Percentiles rank a stretch among this genome's conserved stretches.
Conservation (phyloP, 2,329 filamentous ascomycete genomes). For the Penicillium sp. region DNA sequence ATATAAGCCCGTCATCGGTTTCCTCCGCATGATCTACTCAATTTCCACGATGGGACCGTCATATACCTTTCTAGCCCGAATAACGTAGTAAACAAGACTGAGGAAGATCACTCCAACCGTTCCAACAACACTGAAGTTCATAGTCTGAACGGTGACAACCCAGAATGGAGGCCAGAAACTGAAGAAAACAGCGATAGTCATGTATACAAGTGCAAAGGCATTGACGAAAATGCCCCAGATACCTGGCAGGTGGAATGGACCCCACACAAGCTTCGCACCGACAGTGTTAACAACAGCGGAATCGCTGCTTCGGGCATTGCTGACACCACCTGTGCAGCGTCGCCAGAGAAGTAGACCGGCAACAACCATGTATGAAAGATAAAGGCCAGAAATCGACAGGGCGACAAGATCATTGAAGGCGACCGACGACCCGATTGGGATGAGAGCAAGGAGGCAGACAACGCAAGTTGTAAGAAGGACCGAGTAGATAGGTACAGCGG, state of each 20-base stretch:
- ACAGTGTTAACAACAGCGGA: slow-evolving; percentile 33
- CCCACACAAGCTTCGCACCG: slow-evolving; percentile 39
- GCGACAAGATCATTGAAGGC: slow-evolving; percentile 43
- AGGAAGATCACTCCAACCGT: slow-evolving; percentile 50
- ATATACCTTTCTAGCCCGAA: slow-evolving; percentile 45
- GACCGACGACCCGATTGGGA: slow-evolving; percentile 42
- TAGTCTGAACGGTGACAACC: slow-evolving; percentile 46
- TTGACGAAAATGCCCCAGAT: slow-evolving; percentile 53
- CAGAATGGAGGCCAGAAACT: slow-evolving; percentile 54
- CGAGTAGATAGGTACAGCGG: slow-evolving; percentile 36
- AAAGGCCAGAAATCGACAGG: slow-evolving; percentile 42
- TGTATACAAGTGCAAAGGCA: slow-evolving; percentile 52
- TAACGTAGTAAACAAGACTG: slow-evolving; percentile 48
- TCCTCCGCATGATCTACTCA: background rate
- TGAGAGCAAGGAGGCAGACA: slow-evolving; percentile 40
- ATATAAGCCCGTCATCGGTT: background rate
- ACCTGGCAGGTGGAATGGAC: slow-evolving; percentile 37
- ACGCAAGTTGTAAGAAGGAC: slow-evolving; percentile 36
- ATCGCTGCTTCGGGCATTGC: slow-evolving; percentile 24
- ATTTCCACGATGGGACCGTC: slow-evolving; percentile 37
- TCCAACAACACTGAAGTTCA: slow-evolving; percentile 57
- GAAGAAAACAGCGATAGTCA: slow-evolving; percentile 56
- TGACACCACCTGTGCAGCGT: slow-evolving; percentile 33
- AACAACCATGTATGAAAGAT: slow-evolving; percentile 40
- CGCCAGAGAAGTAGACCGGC: slow-evolving; percentile 37